Percentiles rank a stretch among this genome's conserved stretches.
These are phyloP conservation scores for Berkeleyomyces basicola DNA, from an alignment of 2,329 filamentous ascomycete genomes.

Conservation along the genomic window DNA sequence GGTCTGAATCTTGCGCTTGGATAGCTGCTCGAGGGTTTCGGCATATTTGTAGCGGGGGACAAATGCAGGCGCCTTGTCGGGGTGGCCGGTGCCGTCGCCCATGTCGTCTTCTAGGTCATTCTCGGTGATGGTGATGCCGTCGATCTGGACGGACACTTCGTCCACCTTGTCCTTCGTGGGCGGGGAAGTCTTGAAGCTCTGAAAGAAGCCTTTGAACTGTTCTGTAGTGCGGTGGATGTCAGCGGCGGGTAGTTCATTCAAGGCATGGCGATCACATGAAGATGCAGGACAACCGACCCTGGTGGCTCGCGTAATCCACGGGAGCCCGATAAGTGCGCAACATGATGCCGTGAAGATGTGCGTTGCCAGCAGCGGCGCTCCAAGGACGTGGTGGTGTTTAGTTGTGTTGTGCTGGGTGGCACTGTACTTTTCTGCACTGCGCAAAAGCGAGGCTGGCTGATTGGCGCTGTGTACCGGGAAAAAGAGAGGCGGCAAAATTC, in stretches of 20 bases:
- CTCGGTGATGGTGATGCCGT: slow-evolving; percentile 72
- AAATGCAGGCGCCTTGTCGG: slow-evolving; percentile 31
- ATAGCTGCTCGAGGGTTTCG: slow-evolving; percentile 70
- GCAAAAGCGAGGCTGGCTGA: not conserved
- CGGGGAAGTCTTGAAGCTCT: slow-evolving; percentile 68
- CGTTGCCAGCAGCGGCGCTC: not conserved
- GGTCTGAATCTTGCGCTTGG: slow-evolving; percentile 61
- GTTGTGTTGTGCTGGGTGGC: not conserved
- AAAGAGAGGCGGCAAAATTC: not conserved
- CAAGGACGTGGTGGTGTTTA: not conserved
- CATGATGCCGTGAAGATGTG: not conserved
- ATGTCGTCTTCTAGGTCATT: slow-evolving; percentile 80
- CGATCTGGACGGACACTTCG: slow-evolving; percentile 64
- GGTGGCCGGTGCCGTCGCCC: slow-evolving; percentile 56
- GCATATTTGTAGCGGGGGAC: slow-evolving; percentile 71
- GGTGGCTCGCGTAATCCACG: slow-evolving; percentile 78
- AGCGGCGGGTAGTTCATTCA: slow-evolving; percentile 18
- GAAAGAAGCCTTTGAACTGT: slow-evolving; percentile 76
- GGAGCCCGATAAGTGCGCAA: slow-evolving; percentile 20
- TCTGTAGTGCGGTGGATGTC: slow-evolving; percentile 27
- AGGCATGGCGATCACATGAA: slow-evolving; percentile 6
- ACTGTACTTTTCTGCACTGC: not conserved
- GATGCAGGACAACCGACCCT: slow-evolving; percentile 37
- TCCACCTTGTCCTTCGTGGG: slow-evolving; percentile 24
- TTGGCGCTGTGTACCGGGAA: not conserved